Base-by-base conservation (phyloP, 768 basidiomycete species). In the Sarcodon aspratus region DNA sequence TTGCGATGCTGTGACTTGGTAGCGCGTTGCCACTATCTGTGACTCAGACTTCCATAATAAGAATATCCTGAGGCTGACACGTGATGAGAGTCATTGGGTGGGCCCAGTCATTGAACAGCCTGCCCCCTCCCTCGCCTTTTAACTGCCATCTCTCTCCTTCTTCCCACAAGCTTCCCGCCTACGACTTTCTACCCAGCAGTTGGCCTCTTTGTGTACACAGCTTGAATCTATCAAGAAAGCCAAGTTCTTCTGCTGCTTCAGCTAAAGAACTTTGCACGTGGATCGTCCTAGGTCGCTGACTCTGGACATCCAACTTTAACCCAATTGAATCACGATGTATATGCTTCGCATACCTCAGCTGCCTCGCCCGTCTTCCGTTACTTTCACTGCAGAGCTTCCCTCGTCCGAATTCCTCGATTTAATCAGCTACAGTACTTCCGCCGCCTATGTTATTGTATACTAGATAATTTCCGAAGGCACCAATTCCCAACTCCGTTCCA, bases 221-320 rank as follows among this genome's bases (percentile, higher is more conserved):
- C 21, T 27, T 27, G 21, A 27, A 27, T 27, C 21, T 27, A 27
- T 27, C 21, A 27, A 27, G 21, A 27, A 27, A 27, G 21, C 21
- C 21, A 27, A 27, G 21, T 27, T 27, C 21, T 27, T 27, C 21
- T 27, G 21, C 21, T 27, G 21, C 27, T 9, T 42, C 40, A 42
- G 40, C 40, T 42, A 1, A n/a, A 15, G 18, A 13, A 42, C 40
- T 27, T 27, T 27, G 7, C 13, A 42, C 33, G 37, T 53, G 62
- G 60, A 61, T 60, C 51, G 59, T 61, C 61, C 60, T 36, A 56
- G 61, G 61, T 63, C 60, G 42, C 45, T 48, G 61, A 63, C 61
- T 63, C 55, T 44, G 58, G 61, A 52, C 59, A 54, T 59, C 60
- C 61, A 49, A 40, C 37, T 33, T 35, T 32, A 42, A 36, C 45